Base-by-base conservation (phyloP, 257 asterid species). In the Orobanche coerulescens region DNA sequence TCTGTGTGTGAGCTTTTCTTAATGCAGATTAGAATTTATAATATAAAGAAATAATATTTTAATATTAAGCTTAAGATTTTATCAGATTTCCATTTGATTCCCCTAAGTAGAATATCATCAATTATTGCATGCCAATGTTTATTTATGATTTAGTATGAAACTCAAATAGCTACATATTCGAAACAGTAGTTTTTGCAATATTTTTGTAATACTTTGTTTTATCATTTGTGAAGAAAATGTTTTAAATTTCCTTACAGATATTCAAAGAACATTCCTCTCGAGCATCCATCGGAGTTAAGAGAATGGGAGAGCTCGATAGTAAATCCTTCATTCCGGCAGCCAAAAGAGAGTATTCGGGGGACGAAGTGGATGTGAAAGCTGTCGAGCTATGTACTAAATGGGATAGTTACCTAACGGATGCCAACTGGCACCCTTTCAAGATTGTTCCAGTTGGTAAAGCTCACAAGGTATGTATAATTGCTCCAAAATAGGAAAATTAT, bases 281-380 rank as follows among this genome's bases (percentile, higher is more conserved):
- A 18, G 61, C 75, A 30, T 54, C 65, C 44, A 79, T 84, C 67
- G 91, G 95, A 37, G 75, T 89, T 31, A 86, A 82, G 81, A 78
- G n/a, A n/a, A n/a, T n/a, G n/a, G n/a, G n/a, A n/a, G n/a, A n/a
- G n/a, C n/a, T n/a, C n/a, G n/a, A n/a, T n/a, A n/a, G n/a, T n/a
- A n/a, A n/a, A n/a, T n/a, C n/a, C n/a, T n/a, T n/a, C n/a, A n/a
- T n/a, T n/a, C n/a, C n/a, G n/a, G n/a, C n/a, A n/a, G n/a, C n/a
- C n/a, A n/a, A n/a, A n/a, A n/a, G n/a, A n/a, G n/a, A n/a, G n/a
- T n/a, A n/a, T n/a, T n/a, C n/a, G n/a, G n/a, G n/a, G n/a, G n/a
- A n/a, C n/a, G n/a, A n/a, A n/a, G n/a, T n/a, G n/a, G n/a, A n/a
- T n/a, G n/a, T n/a, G n/a, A n/a, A n/a, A n/a, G n/a, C n/a, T n/a